Evolutionary conservation across 176 grass and related monocot genomes (phyloP).

Genomic region (Triticum aestivum): IWGSC_CS_RefSeq_v2.1 NC_057799.1:254393888-254394387

Average conservation of each 20-base stretch:
- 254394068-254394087: constrained; percentile 23
- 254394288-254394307: background rate
- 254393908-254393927: constrained; percentile 79
- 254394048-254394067: constrained; percentile 63
- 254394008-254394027: constrained; percentile 95
- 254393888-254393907: constrained; percentile 97
- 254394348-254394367: background rate
- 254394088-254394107: background rate
- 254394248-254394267: background rate
- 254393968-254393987: constrained; percentile 95
- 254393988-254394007: constrained; percentile 95
- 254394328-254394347: background rate
- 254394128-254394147: background rate
- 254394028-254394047: constrained; percentile 95
- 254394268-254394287: background rate
- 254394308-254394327: background rate
- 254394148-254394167: constrained; percentile 12
- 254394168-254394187: background rate
- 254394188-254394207: background rate
- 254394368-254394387: background rate
- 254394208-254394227: background rate
- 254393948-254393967: constrained; percentile 94
- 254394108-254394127: background rate
- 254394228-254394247: background rate
- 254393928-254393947: constrained; percentile 91